Conservation (phyloP, 805 yeast genomes). For the Pichia sporocuriosa region DNA sequence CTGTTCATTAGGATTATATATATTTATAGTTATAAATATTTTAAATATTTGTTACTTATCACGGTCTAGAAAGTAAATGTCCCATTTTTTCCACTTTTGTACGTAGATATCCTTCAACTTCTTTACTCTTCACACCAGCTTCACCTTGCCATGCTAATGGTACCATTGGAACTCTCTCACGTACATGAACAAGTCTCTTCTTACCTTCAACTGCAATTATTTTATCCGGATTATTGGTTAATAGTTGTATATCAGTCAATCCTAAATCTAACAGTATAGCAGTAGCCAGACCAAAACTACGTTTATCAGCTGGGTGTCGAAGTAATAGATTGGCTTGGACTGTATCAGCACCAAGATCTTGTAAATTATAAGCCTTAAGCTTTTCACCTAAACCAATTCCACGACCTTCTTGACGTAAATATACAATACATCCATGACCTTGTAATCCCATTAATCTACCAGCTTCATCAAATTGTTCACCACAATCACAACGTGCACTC, state of each 20-base stretch:
- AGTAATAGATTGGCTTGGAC: slow-evolving; percentile 90
- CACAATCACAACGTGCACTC: slow-evolving; percentile 99
- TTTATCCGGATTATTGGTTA: slow-evolving; percentile 96
- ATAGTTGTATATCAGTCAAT: slow-evolving; percentile 57
- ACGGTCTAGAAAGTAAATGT: slow-evolving; percentile 62
- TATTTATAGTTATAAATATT: too few species aligned
- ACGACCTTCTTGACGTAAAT: slow-evolving; percentile 95
- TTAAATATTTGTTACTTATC: not conserved
- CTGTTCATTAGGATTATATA: too few species aligned
- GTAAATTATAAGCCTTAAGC: slow-evolving; percentile 91
- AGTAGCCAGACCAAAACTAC: slow-evolving; percentile 89
- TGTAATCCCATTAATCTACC: slow-evolving; percentile 83
- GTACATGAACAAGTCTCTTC: slow-evolving; percentile 64
- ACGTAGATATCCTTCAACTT: slow-evolving; percentile 86
- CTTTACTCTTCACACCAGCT: slow-evolving; percentile 72
- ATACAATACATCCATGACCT: slow-evolving; percentile 92
- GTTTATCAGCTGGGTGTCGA: slow-evolving; percentile 97
- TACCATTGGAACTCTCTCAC: slow-evolving; percentile 92
- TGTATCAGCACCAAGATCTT: slow-evolving; percentile 97
- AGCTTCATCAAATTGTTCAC: slow-evolving; percentile 98
- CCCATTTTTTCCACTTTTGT: slow-evolving; percentile 98
- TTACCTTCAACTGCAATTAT: slow-evolving; percentile 91
- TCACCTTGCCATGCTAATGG: slow-evolving; percentile 82
- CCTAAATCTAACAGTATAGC: slow-evolving; percentile 85
- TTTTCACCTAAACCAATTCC: slow-evolving; percentile 99